These are phyloP conservation scores for Posidonia australis DNA, from an alignment of 106 monocot species.

Conservation along the genomic window DNA sequence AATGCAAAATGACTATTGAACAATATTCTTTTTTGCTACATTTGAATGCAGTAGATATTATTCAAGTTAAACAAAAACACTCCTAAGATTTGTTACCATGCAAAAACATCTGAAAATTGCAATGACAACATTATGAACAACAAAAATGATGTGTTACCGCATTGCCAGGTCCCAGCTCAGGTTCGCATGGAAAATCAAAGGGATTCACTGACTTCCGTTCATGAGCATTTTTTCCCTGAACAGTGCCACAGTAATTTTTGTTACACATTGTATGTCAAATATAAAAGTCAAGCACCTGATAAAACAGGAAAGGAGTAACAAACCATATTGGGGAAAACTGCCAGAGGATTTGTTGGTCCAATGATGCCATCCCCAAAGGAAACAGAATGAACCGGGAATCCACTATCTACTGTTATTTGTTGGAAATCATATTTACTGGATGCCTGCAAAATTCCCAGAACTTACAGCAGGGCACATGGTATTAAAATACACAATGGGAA, in stretches of 20 bases:
- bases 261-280: background rate
- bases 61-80: too few relatives aligned
- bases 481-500: background rate
- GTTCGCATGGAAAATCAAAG: conserved; percentile 7
- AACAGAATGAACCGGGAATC: background rate
- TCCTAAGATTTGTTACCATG: background rate
- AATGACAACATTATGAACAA: too few relatives aligned
- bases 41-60: too few relatives aligned
- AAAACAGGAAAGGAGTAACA: background rate
- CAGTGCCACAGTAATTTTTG: background rate
- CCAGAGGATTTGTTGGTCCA: background rate
- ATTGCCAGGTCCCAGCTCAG: background rate
- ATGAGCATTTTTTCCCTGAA: background rate
- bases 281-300: background rate
- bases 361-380: background rate
- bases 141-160: background rate
- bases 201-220: conserved; percentile 8
- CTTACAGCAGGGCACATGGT: background rate
- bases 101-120: too few relatives aligned
- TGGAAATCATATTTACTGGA: conserved; percentile 1
- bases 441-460: conserved; percentile 1
- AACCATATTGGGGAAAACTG: background rate
- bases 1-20: background rate
- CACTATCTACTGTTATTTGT: background rate
- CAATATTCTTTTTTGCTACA: too few relatives aligned